Evolutionary conservation across 495 filamentous ascomycete species (phyloP).

Genomic region (Podospora pseudocomata): DNA sequence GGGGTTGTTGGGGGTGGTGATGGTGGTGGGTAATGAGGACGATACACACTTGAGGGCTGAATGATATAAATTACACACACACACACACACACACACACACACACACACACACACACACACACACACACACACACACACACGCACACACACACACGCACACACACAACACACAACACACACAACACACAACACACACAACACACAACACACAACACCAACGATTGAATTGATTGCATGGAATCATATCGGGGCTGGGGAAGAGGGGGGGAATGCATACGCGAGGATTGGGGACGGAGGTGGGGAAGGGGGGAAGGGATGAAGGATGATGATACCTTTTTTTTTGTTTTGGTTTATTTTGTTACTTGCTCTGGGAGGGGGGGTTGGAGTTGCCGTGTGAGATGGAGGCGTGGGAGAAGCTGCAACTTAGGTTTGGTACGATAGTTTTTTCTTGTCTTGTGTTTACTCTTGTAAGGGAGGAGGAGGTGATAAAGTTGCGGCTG

Average conservation of each 20-base stretch:
- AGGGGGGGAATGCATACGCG: not conserved
- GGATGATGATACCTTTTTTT: not conserved
- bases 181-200: not conserved
- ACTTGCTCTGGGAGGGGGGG: no score
- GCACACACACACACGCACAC: not conserved
- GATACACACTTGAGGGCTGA: not conserved
- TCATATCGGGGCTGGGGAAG: not conserved
- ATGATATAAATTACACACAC: not conserved
- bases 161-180: not conserved
- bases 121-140: not conserved
- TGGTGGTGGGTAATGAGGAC: not conserved
- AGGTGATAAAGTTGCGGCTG: not conserved
- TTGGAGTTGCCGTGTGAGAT: not conserved
- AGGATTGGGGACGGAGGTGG: not conserved
- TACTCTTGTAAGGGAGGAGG: not conserved
- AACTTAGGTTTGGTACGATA: not conserved
- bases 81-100: not conserved
- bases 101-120: no score
- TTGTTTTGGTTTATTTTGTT: not conserved
- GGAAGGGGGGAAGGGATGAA: not conserved
- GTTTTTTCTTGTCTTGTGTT: not conserved
- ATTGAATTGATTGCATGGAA: not conserved
- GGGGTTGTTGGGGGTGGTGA: not conserved
- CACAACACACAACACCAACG: not conserved
- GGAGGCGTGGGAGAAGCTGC: not conserved